Conservation (phyloP, 345 rosid species). For the Heritiera fomes region DNA sequence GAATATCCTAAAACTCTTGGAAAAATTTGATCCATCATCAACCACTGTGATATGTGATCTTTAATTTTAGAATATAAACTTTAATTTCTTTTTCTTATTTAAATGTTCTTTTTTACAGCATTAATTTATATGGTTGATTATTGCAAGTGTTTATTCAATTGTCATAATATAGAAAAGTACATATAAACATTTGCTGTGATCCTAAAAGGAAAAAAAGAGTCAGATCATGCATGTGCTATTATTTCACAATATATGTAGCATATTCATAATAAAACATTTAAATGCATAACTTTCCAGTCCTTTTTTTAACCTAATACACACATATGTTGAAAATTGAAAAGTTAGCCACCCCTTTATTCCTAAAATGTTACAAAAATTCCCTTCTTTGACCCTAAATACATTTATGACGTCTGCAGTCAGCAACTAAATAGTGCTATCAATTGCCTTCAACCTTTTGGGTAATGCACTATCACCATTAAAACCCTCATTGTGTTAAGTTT, state of each 20-base stretch:
- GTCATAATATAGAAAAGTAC: background rate
- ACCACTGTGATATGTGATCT: constrained; percentile 15
- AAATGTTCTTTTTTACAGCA: background rate
- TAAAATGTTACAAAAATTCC: background rate
- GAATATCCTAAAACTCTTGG: too few species aligned
- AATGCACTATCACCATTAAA: background rate
- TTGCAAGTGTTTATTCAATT: background rate
- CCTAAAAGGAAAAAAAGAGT: background rate
- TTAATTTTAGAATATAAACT: background rate
- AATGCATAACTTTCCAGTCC: too few species aligned
- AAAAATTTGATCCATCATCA: constrained; percentile 13
- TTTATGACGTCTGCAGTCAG: too few species aligned
- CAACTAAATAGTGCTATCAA: too few species aligned
- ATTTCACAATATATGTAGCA: too few species aligned
- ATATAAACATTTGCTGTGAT: background rate
- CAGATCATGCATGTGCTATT: background rate
- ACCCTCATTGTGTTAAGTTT: too few species aligned
- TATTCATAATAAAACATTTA: background rate
- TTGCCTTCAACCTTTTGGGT: too few species aligned
- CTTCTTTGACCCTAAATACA: background rate
- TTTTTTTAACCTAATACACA: too few species aligned
- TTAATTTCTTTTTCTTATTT: background rate
- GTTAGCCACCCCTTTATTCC: background rate
- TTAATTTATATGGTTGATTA: background rate
- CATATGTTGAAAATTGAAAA: background rate